Evolutionary conservation across 257 asterid genomes (phyloP).

Genomic region (Fraxinus quadrangulata): DNA sequence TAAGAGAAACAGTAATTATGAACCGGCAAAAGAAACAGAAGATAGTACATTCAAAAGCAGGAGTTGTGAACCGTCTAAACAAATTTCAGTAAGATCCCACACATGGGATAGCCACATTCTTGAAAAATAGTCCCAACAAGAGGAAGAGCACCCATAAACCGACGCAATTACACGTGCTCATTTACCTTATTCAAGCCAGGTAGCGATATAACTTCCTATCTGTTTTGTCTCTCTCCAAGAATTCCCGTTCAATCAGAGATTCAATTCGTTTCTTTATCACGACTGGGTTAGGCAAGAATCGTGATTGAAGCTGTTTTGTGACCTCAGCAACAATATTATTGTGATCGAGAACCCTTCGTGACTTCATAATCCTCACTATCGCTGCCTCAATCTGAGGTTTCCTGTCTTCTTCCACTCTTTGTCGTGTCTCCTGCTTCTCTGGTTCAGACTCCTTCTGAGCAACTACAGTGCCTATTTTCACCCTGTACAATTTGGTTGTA

Average conservation of each 20-base stretch:
- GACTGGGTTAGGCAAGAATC: slow-evolving; percentile 40
- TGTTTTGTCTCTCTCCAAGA: slow-evolving; percentile 37
- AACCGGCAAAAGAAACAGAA: background rate
- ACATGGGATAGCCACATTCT: background rate
- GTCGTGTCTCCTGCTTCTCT: slow-evolving; percentile 38
- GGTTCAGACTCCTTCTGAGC: slow-evolving; percentile 41
- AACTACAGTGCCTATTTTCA: slow-evolving; percentile 40
- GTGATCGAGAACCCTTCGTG: slow-evolving; percentile 38
- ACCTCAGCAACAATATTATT: slow-evolving; percentile 39
- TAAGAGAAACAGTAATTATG: background rate
- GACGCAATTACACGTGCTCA: background rate
- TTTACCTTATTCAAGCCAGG: slow-evolving; percentile 32
- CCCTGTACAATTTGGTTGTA: slow-evolving; percentile 30
- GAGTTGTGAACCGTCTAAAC: background rate
- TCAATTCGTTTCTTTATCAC: slow-evolving; percentile 38
- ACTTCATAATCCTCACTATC: slow-evolving; percentile 40
- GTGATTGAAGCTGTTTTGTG: slow-evolving; percentile 35
- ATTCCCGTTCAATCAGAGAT: slow-evolving; percentile 37
- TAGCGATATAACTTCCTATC: slow-evolving; percentile 41
- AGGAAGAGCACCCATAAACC: background rate
- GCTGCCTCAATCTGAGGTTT: slow-evolving; percentile 44
- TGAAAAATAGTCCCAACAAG: background rate
- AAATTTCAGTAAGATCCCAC: background rate
- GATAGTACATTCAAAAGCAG: background rate
- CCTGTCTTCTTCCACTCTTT: slow-evolving; percentile 42